Evolutionary conservation across 179 eudicot species (phyloP).

Genomic region (Beta corolliflora): DNA sequence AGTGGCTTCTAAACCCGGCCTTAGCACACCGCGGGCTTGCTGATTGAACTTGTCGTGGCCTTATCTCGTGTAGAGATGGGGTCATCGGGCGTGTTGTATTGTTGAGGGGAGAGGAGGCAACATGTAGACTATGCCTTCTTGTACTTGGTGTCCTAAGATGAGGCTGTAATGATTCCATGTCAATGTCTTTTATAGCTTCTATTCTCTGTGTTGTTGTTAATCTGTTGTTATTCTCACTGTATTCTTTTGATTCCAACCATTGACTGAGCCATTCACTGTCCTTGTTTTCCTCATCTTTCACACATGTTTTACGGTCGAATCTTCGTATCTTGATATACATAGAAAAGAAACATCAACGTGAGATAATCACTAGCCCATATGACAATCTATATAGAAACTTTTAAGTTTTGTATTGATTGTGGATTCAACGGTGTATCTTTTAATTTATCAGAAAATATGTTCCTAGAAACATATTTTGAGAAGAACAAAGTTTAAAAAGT

Average conservation of each 20-base stretch:
- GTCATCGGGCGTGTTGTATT: constrained; percentile 23
- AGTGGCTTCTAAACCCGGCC: constrained; percentile 44
- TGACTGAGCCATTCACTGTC: constrained; percentile 48
- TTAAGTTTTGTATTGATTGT: neutral
- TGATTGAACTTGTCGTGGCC: constrained; percentile 44
- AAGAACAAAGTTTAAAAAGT: neutral
- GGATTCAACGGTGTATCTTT: neutral
- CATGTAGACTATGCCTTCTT: constrained; percentile 31
- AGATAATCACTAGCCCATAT: neutral
- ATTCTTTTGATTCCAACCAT: constrained; percentile 53
- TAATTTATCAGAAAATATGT: neutral
- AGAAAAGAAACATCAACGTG: neutral
- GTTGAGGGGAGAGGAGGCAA: constrained; percentile 12
- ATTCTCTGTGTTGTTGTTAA: constrained; percentile 43
- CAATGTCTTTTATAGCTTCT: constrained; percentile 46
- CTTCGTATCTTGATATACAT: constrained; percentile 24
- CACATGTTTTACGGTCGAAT: neutral
- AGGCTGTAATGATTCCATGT: constrained; percentile 44
- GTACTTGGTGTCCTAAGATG: constrained; percentile 19
- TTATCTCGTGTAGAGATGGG: constrained; percentile 46
- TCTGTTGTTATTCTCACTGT: constrained; percentile 42
- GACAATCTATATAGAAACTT: neutral
- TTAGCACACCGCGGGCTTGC: constrained; percentile 51
- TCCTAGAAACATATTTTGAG: too few species aligned
- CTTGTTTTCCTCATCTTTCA: constrained; percentile 27